These are phyloP conservation scores for Metschnikowia reukaufii DNA, from an alignment of 805 yeast species.

Conservation along the genomic window DNA sequence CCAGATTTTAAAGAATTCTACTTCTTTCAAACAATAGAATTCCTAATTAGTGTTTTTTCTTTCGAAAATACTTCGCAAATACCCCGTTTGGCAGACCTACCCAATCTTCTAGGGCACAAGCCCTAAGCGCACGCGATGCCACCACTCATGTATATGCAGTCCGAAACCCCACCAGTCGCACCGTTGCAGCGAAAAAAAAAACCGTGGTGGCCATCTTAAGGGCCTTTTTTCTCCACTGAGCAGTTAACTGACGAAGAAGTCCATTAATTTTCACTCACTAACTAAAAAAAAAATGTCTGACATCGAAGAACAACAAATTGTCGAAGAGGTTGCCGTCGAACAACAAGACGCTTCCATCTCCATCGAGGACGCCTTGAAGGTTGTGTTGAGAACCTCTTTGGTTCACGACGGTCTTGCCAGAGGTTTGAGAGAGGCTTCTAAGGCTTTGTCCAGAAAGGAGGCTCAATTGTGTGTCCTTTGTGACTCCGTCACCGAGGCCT, in stretches of 20 bases:
- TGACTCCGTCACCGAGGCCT: constrained; percentile 97
- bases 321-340: constrained; percentile 81
- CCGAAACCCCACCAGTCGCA: background rate
- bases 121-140: constrained; percentile 9
- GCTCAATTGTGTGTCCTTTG: constrained; percentile 97
- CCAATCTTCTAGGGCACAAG: constrained; percentile 16
- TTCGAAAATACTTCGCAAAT: too few relatives aligned
- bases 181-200: constrained; percentile 6
- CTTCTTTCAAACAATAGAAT: too few relatives aligned
- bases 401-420: constrained; percentile 99
- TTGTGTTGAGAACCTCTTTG: constrained; percentile 96
- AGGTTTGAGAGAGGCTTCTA: constrained; percentile 99
- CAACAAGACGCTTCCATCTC: constrained; percentile 87
- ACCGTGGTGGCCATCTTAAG: background rate
- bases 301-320: constrained; percentile 83
- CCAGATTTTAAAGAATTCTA: too few relatives aligned
- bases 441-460: constrained; percentile 96
- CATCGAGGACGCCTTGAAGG: constrained; percentile 97
- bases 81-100: too few relatives aligned
- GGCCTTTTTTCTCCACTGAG: constrained; percentile 26
- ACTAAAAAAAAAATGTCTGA: constrained; percentile 67
- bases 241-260: constrained; percentile 70
- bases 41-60: too few relatives aligned
- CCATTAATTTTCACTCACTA: constrained; percentile 26
- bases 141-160: background rate